Conservation (phyloP, 2,329 filamentous ascomycete genomes). For the Botrytis elliptica region DNA sequence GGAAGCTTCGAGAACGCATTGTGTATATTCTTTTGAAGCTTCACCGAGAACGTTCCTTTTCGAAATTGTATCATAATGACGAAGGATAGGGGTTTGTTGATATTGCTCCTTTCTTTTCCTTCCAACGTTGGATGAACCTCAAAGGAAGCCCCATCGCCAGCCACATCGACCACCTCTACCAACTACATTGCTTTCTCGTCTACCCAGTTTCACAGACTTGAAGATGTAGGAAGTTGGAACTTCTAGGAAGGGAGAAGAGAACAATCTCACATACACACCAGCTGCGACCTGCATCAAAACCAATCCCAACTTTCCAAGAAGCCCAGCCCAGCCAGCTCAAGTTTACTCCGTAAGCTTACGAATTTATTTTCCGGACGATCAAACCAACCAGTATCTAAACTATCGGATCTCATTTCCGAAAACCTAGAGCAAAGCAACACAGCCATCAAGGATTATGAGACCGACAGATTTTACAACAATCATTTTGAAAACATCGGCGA, state of each 20-base stretch:
- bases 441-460: slow-evolving; percentile 13
- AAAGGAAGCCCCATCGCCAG: background rate
- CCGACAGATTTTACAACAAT: background rate
- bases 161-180: background rate
- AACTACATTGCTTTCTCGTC: no score
- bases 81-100: background rate
- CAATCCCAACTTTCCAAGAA: background rate
- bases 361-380: slow-evolving; percentile 11
- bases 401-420: slow-evolving; percentile 12
- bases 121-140: background rate
- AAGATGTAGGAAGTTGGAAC: background rate
- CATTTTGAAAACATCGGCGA: background rate
- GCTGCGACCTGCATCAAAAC: background rate
- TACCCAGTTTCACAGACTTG: background rate
- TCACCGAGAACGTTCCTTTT: background rate
- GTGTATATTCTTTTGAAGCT: background rate
- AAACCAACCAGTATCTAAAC: slow-evolving; percentile 12
- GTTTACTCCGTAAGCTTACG: background rate
- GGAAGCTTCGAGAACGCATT: slow-evolving; percentile 4
- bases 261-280: background rate
- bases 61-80: background rate
- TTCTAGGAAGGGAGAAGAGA: background rate
- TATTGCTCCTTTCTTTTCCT: background rate
- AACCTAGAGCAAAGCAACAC: background rate
- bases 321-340: background rate